Evolutionary conservation across 169 alveolate species (phyloP).

Genomic region (Eimeria falciformis): DNA sequence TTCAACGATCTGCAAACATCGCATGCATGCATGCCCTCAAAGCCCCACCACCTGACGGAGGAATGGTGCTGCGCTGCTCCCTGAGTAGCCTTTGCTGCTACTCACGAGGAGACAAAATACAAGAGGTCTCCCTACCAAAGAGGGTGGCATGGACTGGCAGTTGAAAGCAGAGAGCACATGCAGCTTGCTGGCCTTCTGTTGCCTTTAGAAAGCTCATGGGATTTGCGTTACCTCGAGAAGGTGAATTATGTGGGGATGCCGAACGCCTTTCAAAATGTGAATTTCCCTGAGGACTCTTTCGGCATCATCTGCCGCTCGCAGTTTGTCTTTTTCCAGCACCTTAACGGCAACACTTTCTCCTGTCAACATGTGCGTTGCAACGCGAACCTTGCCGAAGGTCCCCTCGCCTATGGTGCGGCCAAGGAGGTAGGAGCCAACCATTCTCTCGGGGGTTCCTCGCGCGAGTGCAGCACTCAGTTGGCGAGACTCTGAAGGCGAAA

Average conservation of each 20-base stretch:
- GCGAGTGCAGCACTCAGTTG: constrained; percentile 39
- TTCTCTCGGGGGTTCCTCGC: constrained; percentile 58
- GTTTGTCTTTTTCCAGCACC: constrained; percentile 84
- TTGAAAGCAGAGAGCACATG: too few species aligned
- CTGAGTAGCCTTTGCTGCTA: too few species aligned
- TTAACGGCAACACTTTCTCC: constrained; percentile 85
- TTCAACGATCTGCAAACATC: constrained; percentile 85
- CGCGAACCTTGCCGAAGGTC: constrained; percentile 94
- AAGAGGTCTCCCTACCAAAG: too few species aligned
- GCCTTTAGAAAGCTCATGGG: too few species aligned
- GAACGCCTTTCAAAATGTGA: constrained; percentile 85
- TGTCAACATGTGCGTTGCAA: constrained; percentile 92
- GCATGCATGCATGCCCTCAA: background rate
- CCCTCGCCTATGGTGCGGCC: constrained; percentile 94
- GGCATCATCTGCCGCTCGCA: constrained; percentile 91
- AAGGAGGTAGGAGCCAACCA: constrained; percentile 85
- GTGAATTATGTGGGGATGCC: constrained; percentile 86
- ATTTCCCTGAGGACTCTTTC: constrained; percentile 94
- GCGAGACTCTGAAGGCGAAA: background rate
- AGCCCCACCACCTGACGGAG: too few species aligned
- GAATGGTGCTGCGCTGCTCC: too few species aligned
- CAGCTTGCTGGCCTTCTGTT: too few species aligned
- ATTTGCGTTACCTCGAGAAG: constrained; percentile 84
- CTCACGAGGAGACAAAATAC: too few species aligned
- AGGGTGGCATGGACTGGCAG: too few species aligned